Base-by-base conservation (phyloP, 2,329 filamentous ascomycete species). In the Nemania sp. region DNA sequence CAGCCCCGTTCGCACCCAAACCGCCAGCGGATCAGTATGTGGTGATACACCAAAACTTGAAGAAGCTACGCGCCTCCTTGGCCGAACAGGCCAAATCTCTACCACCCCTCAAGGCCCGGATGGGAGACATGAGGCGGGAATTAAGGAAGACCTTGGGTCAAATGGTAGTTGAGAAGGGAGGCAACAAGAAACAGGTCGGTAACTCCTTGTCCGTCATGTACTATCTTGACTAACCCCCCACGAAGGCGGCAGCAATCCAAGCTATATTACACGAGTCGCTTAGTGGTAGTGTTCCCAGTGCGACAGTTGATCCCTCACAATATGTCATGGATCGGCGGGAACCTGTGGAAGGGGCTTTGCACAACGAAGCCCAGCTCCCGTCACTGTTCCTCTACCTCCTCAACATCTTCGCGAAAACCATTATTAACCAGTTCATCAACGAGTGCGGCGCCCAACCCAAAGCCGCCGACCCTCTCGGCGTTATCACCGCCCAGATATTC, bases 391-490 rank as follows among this genome's bases (percentile, higher is more conserved):
- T 96, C 25, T 96, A 92, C 72, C 81, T 91, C 1, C 80, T 96
- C 58, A 92, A 90, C 68, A 86, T 90, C 52, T 88, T 93, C 65
- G 80, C 88, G 67, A 96, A 96, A 74, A 80, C 81, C 45, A 80
- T 92, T 58, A 81, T 95, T 61, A 83, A 82, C 48, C 90, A 92
- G 65, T 88, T 89, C 68, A 81, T 87, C 64, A 83, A 81, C 53
- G 88, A 91, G 74, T 88, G 86, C 48, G 82, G 83, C 11, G 83
- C 86, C 21, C 85, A 86, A 54, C 81, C 85, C 0, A 84, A 84
- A 63, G 82, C 85, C 5, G 91, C 91, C 10, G 90, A 95, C 67
- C 89, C 90, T 0, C 83, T 96, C 46, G 92, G 92, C n/a, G 85
- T 94, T 21, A 81, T 93, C 21, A 83, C 88, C 1, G 89, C 89